Evolutionary conservation across 2,329 filamentous ascomycete genomes (phyloP).

Genomic region (Cytospora paraplurivora): DNA sequence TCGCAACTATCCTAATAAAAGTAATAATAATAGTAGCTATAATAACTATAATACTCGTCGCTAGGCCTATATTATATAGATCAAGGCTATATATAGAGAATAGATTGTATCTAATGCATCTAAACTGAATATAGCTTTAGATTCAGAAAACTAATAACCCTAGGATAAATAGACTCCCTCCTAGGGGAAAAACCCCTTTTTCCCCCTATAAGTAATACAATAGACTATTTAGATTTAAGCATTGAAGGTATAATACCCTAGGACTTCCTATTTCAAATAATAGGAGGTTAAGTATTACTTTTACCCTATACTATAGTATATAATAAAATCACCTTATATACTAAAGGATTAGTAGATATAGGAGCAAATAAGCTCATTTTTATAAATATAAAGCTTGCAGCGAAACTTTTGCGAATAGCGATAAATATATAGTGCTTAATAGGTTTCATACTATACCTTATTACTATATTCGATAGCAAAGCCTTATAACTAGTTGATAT

Average conservation of each 20-base stretch:
- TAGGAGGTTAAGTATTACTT: no score
- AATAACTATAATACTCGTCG: not conserved
- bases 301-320: no score
- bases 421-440: not conserved
- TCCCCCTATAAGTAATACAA: no score
- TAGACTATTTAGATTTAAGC: no score
- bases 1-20: not conserved
- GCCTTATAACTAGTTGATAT: conserved; percentile 2
- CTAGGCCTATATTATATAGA: not conserved
- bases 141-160: no score
- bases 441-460: not conserved
- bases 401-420: not conserved
- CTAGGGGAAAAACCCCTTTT: no score
- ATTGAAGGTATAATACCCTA: no score
- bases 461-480: not conserved
- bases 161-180: no score
- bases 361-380: not conserved
- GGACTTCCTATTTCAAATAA: not conserved
- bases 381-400: no score
- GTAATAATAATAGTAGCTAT: not conserved
- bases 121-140: no score
- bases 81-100: not conserved
- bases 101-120: not conserved
- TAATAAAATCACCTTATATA: not conserved
- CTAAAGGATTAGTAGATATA: not conserved